Evolutionary conservation across 176 grass and related monocot genomes (phyloP).

Genomic region (Cenchrus fungigraminus): DNA sequence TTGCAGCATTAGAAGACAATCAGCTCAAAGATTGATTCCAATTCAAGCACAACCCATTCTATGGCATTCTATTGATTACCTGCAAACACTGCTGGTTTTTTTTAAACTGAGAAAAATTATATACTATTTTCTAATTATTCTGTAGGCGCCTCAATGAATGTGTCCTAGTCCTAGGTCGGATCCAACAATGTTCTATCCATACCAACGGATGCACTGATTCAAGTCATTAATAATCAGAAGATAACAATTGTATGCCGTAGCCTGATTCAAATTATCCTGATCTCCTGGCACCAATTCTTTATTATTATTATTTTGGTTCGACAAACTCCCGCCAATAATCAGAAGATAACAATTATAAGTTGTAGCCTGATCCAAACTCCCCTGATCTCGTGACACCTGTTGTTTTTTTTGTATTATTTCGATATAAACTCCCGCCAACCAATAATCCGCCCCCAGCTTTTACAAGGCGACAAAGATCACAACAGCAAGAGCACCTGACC

Average conservation of each 20-base stretch:
- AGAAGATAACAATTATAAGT: constrained; percentile 2
- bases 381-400: constrained; percentile 14
- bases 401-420: background rate
- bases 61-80: constrained; percentile 2
- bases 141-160: background rate
- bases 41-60: background rate
- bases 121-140: background rate
- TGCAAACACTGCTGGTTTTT: background rate
- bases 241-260: background rate
- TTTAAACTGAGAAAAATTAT: background rate
- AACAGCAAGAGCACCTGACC: background rate
- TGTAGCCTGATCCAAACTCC: background rate
- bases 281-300: background rate
- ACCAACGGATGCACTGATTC: background rate
- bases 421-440: constrained; percentile 2
- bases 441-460: background rate
- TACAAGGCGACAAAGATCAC: background rate
- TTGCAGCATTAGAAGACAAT: background rate
- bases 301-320: background rate
- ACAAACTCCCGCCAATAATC: constrained; percentile 3
- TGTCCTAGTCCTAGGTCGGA: background rate
- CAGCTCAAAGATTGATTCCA: background rate
- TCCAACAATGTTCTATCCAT: constrained; percentile 15
- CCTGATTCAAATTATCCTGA: constrained; percentile 22
- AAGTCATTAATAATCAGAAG: background rate